Conservation (phyloP, 139 green algal genomes). For the Chloropicon primus region DNA sequence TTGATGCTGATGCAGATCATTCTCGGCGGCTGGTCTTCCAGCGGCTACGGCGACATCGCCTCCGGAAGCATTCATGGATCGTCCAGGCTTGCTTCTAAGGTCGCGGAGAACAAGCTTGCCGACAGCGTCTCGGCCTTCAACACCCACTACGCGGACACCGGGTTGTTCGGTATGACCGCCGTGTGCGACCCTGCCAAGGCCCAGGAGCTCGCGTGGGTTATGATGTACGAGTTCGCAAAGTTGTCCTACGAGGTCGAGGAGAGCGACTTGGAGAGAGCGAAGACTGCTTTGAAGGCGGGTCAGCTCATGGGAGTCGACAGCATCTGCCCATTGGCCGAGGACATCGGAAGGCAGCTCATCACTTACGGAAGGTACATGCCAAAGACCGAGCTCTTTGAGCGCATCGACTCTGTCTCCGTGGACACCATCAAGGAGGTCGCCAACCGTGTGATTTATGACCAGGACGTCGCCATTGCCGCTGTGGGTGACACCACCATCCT, state of each 20-base stretch:
- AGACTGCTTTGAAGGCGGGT: slow-evolving; percentile 85
- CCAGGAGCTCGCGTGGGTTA: slow-evolving; percentile 28
- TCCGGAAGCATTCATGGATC: slow-evolving; percentile 16
- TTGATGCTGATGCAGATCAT: slow-evolving; percentile 95
- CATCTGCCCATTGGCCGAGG: slow-evolving; percentile 61
- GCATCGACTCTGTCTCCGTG: slow-evolving; percentile 87
- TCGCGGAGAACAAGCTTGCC: slow-evolving; percentile 71
- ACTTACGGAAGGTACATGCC: slow-evolving; percentile 86
- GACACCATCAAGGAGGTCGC: slow-evolving; percentile 69
- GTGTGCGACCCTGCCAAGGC: slow-evolving; percentile 34
- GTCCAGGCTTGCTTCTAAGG: slow-evolving; percentile 60
- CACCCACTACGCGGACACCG: slow-evolving; percentile 86
- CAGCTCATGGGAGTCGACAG: slow-evolving; percentile 49
- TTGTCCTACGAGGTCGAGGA: slow-evolving; percentile 79
- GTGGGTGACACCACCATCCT: slow-evolving; percentile 79
- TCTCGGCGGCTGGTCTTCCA: slow-evolving; percentile 36
- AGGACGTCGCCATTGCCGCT: slow-evolving; percentile 73
- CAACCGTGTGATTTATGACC: slow-evolving; percentile 81
- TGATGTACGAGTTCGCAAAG: slow-evolving; percentile 54
- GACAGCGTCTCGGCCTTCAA: slow-evolving; percentile 63
- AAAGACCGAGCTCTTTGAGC: slow-evolving; percentile 84
- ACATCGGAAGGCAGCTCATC: slow-evolving; percentile 87
- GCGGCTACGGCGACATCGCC: slow-evolving; percentile 11
- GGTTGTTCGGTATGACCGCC: slow-evolving; percentile 90
- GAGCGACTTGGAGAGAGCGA: slow-evolving; percentile 72